Base-by-base conservation (phyloP, 192 early-diverging fungal species). In the Phlyctochytrium planicorne region DNA sequence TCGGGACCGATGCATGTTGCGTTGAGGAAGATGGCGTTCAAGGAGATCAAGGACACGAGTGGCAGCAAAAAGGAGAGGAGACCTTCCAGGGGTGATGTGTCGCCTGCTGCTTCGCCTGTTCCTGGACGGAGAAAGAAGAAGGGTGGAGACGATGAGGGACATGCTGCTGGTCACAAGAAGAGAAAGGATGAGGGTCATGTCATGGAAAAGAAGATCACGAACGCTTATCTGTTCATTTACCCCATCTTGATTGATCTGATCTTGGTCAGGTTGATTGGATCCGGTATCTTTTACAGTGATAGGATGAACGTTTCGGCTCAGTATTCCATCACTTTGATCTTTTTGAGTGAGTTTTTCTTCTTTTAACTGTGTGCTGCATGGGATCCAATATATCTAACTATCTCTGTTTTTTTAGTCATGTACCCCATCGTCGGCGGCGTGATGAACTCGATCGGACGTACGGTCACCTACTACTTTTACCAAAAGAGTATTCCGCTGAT, bases 191-290 rank as follows among this genome's bases (percentile, higher is more conserved):
- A 57, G 20, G 55, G 55, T 12, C 10, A 57, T 30, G 30, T 53
- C 6, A 59, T 61, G 25, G 55, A 63, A 31, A 70, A 62, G 62
- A 69, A 64, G 17, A 61, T 82, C 27, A 37, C 62, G 14, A 80
- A 80, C 60, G 66, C 78, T 2, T 80, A 72, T 60, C 71, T 80
- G 16, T 80, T 76, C 53, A 80, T 80, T 24, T 80, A 80, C 52
- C 79, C 79, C 1, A 73, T 80, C 36, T 35, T 80, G 3, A 33
- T 80, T 2, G 78, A 80, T 55, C 66, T 80, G 14, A 59, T 75
- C 2, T 52, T 80, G 10, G 60, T 79, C 17, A 35, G 55, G 33
- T 24, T 55, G 1, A 30, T 78, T 16, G 79, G 74, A 25, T 78
- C 75, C 66, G 74, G 74, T 52, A 59, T 75, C 30, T 75, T 78